Base-by-base conservation (phyloP, 345 rosid genomes). In the Gossypium bickii region DNA sequence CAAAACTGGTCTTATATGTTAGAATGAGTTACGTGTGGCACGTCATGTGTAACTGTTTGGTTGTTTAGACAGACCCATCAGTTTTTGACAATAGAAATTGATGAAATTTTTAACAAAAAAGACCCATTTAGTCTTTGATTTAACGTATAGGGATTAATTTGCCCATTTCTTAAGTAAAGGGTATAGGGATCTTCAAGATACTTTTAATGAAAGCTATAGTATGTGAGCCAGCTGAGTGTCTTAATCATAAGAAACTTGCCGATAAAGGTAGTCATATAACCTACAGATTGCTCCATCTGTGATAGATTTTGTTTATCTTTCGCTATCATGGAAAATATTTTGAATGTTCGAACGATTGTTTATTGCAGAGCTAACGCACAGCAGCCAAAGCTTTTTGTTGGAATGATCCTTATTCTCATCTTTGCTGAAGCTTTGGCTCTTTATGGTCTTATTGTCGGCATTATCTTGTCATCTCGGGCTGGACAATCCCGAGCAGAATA, bases 401-500 rank as follows among this genome's bases (percentile, higher is more conserved):
- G 97, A 62, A 92, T 92, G 95, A 92, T 92, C 81, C 93, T 92
- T 57, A 92, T 92, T 81, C 93, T 90, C 77, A 90, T 92, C 74
- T 92, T 92, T 57, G 96, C 97, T 1, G 97, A 92, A 84, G 96
- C 96, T 0, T 82, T 92, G 81, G 97, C 96, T 22, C 85, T 92
- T 11, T 92, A 90, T 16, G 97, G 97, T 18, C 92, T 90, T 61
- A 92, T 92, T 48, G 93, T 90, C 2, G 96, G 97, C 61, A 92
- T 92, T 88, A 92, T 92, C 80, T 84, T 92, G 86, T 92, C 97
- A 43, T 92, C 96, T 70, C 89, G 97, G 61, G 96, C 96, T 75
- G 97, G 97, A 66, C 97, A 92, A 77, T 90, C 97, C 62, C 86
- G 96, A 85, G 97, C 93, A n/a, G 96, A 90, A 1, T 92, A 76